These are phyloP conservation scores for Globisporangium abappressorium DNA, from an alignment of 352 stramenopile genomes.

Conservation along the genomic window DNA sequence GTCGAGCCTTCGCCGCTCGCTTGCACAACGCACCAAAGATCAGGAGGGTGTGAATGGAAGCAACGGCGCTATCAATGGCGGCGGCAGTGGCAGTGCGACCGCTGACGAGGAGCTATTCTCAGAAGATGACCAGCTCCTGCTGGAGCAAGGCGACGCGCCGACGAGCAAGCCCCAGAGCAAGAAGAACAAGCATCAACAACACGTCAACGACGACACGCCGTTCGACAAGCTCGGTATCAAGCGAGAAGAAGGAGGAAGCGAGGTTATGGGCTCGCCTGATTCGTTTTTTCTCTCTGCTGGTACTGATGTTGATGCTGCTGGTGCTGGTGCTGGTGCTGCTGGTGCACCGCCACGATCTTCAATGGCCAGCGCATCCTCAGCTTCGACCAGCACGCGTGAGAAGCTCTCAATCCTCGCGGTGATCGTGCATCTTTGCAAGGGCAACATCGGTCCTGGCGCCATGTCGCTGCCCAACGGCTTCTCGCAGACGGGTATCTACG, in stretches of 20 bases:
- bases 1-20: neutral
- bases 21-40: neutral
- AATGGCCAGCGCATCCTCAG: neutral
- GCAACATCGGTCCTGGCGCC: slow-evolving; percentile 72
- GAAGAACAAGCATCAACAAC: neutral
- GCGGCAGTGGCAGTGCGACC: neutral
- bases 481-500: slow-evolving; percentile 68
- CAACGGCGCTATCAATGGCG: neutral
- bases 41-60: neutral
- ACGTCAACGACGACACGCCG: neutral
- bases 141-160: neutral
- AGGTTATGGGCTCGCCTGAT: neutral
- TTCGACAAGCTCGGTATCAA: neutral
- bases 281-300: neutral
- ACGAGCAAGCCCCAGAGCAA: neutral
- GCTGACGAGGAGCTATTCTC: slow-evolving; percentile 6
- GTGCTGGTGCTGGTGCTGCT: neutral
- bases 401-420: slow-evolving; percentile 55
- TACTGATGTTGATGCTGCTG: neutral
- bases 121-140: slow-evolving; percentile 7
- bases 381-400: slow-evolving; percentile 18
- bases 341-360: neutral
- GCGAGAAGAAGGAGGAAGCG: neutral
- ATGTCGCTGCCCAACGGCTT: slow-evolving; percentile 80
- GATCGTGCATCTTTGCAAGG: slow-evolving; percentile 70